These are phyloP conservation scores for Pythium vanterpoolii DNA, from an alignment of 352 stramenopile species.

Conservation along the genomic window DNA sequence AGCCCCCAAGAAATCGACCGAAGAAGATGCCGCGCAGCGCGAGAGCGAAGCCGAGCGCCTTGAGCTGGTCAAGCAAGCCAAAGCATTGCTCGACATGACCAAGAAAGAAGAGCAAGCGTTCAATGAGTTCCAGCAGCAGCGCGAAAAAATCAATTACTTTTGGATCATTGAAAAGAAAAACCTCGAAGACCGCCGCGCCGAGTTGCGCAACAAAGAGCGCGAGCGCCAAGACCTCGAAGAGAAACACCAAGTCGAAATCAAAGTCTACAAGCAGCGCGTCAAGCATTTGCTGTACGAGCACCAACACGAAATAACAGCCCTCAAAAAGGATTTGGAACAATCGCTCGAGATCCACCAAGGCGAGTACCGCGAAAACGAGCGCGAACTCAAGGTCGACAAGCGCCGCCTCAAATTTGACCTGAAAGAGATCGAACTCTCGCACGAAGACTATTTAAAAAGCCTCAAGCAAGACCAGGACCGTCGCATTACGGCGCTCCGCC, in stretches of 20 bases:
- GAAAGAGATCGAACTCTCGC: slow-evolving; percentile 90
- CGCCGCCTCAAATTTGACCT: slow-evolving; percentile 85
- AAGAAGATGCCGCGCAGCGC: slow-evolving; percentile 53
- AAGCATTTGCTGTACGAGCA: slow-evolving; percentile 96
- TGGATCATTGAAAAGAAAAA: slow-evolving; percentile 98
- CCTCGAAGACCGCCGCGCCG: slow-evolving; percentile 90
- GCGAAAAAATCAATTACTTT: slow-evolving; percentile 97
- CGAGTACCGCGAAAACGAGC: slow-evolving; percentile 85
- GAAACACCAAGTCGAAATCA: slow-evolving; percentile 95
- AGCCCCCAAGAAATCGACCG: slow-evolving; percentile 39
- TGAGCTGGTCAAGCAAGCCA: slow-evolving; percentile 74
- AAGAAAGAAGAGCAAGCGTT: slow-evolving; percentile 91
- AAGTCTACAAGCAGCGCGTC: slow-evolving; percentile 96
- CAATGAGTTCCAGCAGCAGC: slow-evolving; percentile 95
- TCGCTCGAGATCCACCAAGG: slow-evolving; percentile 90
- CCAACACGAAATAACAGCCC: slow-evolving; percentile 89
- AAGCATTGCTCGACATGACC: slow-evolving; percentile 70
- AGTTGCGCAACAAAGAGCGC: slow-evolving; percentile 93
- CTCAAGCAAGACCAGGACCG: slow-evolving; percentile 92
- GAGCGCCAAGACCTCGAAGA: slow-evolving; percentile 94
- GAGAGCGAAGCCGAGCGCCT: slow-evolving; percentile 69
- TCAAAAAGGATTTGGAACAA: slow-evolving; percentile 89
- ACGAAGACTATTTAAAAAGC: slow-evolving; percentile 91
- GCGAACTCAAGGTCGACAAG: slow-evolving; percentile 89
- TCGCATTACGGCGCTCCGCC: slow-evolving; percentile 87